phyloP scores from a whole-genome alignment of 768 basidiomycete species.

The Myochromella boudieri region DNA sequence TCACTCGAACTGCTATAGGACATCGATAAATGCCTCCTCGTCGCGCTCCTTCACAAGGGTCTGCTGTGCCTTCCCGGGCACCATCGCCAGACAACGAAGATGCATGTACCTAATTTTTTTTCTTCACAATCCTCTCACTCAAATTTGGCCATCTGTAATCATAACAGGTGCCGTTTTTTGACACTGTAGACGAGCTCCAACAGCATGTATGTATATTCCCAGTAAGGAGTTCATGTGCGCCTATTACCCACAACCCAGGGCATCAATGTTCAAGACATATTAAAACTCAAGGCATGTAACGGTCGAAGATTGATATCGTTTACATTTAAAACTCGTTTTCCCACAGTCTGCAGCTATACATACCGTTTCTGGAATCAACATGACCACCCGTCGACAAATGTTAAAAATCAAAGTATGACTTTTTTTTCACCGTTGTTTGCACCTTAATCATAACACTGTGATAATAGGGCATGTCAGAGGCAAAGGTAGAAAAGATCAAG shows the following conservation, averaged over 20 bases:
- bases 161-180: slow-evolving; percentile 61
- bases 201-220: slow-evolving; percentile 55
- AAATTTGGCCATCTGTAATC: background rate
- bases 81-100: slow-evolving; percentile 49
- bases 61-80: slow-evolving; percentile 48
- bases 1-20: no score
- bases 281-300: slow-evolving; percentile 75
- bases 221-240: background rate
- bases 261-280: slow-evolving; percentile 93
- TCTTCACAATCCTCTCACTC: no score
- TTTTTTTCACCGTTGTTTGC: slow-evolving; percentile 17
- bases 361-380: slow-evolving; percentile 84
- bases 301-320: slow-evolving; percentile 10
- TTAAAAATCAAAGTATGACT: slow-evolving; percentile 84
- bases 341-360: slow-evolving; percentile 74
- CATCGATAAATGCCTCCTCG: slow-evolving; percentile 51
- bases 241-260: slow-evolving; percentile 49
- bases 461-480: slow-evolving; percentile 87
- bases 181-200: slow-evolving; percentile 82
- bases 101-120: slow-evolving; percentile 20
- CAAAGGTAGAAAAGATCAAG: slow-evolving; percentile 98
- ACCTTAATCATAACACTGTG: slow-evolving; percentile 5
- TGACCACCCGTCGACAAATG: slow-evolving; percentile 88
- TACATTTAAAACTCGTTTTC: slow-evolving; percentile 9
- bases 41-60: slow-evolving; percentile 48